Evolutionary conservation across 352 stramenopile species (phyloP).

Genomic region (Phytophthora pluvialis): DNA sequence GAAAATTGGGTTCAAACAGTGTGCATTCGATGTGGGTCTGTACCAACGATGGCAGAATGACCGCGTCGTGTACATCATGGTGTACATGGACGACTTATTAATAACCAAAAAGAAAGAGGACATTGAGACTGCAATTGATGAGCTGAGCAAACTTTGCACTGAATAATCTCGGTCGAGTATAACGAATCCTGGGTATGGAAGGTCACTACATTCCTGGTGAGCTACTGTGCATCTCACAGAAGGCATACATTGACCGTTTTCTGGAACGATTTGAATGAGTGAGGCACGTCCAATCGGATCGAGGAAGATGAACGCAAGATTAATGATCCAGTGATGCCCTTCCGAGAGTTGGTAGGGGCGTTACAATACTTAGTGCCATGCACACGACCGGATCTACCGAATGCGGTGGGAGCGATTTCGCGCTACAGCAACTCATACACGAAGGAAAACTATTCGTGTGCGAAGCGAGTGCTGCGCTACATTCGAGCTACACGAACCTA

Average conservation of each 20-base stretch:
- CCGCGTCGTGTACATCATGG: background rate
- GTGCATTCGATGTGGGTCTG: background rate
- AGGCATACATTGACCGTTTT: background rate
- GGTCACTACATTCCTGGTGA: background rate
- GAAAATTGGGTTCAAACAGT: background rate
- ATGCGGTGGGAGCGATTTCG: background rate
- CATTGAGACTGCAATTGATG: background rate
- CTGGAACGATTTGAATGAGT: background rate
- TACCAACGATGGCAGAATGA: background rate
- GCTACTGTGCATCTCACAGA: slow-evolving; percentile 8
- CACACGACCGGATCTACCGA: slow-evolving; percentile 2
- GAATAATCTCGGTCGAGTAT: slow-evolving; percentile 6
- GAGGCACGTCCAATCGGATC: background rate
- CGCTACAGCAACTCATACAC: background rate
- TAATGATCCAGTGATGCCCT: slow-evolving; percentile 1
- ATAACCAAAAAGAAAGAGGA: background rate
- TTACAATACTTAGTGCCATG: slow-evolving; percentile 8
- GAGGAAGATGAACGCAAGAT: background rate
- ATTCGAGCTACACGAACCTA: background rate
- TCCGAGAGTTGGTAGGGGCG: slow-evolving; percentile 9
- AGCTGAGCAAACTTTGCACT: slow-evolving; percentile 8
- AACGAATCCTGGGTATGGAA: background rate
- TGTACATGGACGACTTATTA: background rate
- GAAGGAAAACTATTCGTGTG: background rate
- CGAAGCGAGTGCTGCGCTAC: slow-evolving; percentile 1